These are phyloP conservation scores for Circinella minor DNA, from an alignment of 371 early-diverging fungal genomes.

Conservation along the genomic window DNA sequence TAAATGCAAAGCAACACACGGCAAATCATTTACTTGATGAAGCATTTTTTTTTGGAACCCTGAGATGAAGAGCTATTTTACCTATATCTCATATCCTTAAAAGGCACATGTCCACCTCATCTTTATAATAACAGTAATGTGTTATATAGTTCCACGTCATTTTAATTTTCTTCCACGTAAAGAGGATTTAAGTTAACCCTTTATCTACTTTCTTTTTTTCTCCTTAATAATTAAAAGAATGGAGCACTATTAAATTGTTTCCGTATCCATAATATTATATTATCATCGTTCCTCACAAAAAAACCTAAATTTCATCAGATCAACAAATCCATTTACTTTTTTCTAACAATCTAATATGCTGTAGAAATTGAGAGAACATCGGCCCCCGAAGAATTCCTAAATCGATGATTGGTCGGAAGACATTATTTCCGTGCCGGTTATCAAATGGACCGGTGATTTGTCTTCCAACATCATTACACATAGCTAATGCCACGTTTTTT, in stretches of 20 bases:
- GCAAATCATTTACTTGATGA: slow-evolving; percentile 16
- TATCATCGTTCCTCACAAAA: not conserved
- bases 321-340: not conserved
- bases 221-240: not conserved
- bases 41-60: too few species aligned
- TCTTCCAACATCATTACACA: not conserved
- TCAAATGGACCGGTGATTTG: slow-evolving; percentile 5
- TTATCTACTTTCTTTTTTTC: not conserved
- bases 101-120: not conserved
- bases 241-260: too few species aligned
- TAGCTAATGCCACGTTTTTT: not conserved
- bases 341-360: too few species aligned
- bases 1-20: slow-evolving; percentile 15
- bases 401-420: slow-evolving; percentile 1
- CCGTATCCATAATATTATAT: not conserved
- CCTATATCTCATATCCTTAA: too few species aligned
- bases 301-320: not conserved
- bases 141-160: not conserved
- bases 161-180: not conserved
- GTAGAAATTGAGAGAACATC: not conserved
- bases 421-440: slow-evolving; percentile 11
- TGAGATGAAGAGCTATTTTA: too few species aligned
- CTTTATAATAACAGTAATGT: too few species aligned
- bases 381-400: not conserved
- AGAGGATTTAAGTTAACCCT: not conserved